Evolutionary conservation across 2,329 filamentous ascomycete species (phyloP).

Genomic region (Tricladium varicosporioides): DNA sequence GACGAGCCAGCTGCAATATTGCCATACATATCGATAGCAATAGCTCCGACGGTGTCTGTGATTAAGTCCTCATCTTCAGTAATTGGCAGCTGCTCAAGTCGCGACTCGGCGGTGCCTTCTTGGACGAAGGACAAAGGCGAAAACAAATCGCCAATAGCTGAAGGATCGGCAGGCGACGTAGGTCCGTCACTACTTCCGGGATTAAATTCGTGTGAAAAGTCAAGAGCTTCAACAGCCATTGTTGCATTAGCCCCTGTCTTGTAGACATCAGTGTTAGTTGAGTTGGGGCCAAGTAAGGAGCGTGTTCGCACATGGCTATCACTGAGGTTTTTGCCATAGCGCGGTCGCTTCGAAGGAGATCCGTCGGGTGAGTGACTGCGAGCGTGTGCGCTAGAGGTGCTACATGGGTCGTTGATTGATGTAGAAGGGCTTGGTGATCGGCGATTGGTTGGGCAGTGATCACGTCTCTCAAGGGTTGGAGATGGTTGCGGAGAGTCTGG

Average conservation of each 20-base stretch:
- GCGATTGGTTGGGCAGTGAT: constrained; percentile 12
- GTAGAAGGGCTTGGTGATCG: constrained; percentile 11
- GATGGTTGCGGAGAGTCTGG: constrained; percentile 50
- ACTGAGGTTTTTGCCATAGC: constrained; percentile 23
- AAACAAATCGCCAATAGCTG: constrained; percentile 1
- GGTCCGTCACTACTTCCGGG: constrained; percentile 28
- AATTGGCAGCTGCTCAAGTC: constrained; percentile 3
- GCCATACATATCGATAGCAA: constrained; percentile 82
- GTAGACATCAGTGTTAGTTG: constrained; percentile 9
- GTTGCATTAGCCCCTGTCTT: constrained; percentile 23
- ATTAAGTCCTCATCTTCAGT: constrained; percentile 56
- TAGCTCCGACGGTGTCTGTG: constrained; percentile 93
- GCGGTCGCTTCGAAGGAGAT: constrained; percentile 29
- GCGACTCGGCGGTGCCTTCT: constrained; percentile 24
- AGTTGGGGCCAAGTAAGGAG: constrained; percentile 28
- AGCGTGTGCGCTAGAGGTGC: constrained; percentile 10
- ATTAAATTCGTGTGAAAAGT: not conserved
- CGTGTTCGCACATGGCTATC: constrained; percentile 28
- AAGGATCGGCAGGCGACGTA: constrained; percentile 20
- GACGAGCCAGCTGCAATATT: constrained; percentile 93
- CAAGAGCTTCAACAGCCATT: constrained; percentile 12
- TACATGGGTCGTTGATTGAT: constrained; percentile 4
- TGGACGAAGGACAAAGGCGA: constrained; percentile 18
- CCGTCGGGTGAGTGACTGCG: constrained; percentile 18
- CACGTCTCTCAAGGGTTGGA: constrained; percentile 19